Conservation (phyloP, 768 basidiomycete genomes). For the Kondoa malvinella region DNA sequence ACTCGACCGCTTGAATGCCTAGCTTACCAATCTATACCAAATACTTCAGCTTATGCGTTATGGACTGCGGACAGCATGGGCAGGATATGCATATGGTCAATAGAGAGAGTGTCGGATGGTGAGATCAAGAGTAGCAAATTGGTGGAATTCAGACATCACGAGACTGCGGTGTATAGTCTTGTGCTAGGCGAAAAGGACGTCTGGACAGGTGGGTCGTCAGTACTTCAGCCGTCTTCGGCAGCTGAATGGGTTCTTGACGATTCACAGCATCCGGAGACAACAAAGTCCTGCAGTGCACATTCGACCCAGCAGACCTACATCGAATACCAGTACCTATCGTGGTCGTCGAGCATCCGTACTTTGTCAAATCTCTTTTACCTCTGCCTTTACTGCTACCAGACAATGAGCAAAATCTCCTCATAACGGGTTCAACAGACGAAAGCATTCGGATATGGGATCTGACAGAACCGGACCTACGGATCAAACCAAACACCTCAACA, state of each 20-base stretch:
- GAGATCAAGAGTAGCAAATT: constrained; percentile 36
- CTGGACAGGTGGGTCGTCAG: constrained; percentile 59
- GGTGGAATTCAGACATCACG: constrained; percentile 51
- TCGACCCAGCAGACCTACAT: constrained; percentile 34
- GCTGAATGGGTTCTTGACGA: not conserved
- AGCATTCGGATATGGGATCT: constrained; percentile 64
- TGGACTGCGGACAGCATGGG: constrained; percentile 90
- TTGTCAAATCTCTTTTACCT: constrained; percentile 55
- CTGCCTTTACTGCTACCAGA: constrained; percentile 35
- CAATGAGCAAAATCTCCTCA: constrained; percentile 52
- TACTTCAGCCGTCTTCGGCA: not conserved
- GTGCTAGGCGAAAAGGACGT: constrained; percentile 32
- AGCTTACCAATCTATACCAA: constrained; percentile 37
- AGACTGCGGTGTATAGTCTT: constrained; percentile 67
- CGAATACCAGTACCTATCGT: constrained; percentile 19
- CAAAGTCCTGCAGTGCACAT: constrained; percentile 46
- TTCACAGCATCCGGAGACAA: constrained; percentile 70
- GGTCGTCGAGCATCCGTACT: constrained; percentile 41
- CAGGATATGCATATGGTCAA: constrained; percentile 59
- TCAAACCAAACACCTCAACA: not conserved
- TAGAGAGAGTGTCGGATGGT: constrained; percentile 44
- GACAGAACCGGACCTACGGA: constrained; percentile 48
- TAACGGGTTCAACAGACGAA: constrained; percentile 67
- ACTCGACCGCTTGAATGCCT: constrained; percentile 72
- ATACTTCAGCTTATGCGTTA: constrained; percentile 34